Evolutionary conservation across 1,284 basidiomycete species (phyloP), one percentile per base, ranked within the genome.

Genomic region (Sporisorium scitamineum): DNA sequence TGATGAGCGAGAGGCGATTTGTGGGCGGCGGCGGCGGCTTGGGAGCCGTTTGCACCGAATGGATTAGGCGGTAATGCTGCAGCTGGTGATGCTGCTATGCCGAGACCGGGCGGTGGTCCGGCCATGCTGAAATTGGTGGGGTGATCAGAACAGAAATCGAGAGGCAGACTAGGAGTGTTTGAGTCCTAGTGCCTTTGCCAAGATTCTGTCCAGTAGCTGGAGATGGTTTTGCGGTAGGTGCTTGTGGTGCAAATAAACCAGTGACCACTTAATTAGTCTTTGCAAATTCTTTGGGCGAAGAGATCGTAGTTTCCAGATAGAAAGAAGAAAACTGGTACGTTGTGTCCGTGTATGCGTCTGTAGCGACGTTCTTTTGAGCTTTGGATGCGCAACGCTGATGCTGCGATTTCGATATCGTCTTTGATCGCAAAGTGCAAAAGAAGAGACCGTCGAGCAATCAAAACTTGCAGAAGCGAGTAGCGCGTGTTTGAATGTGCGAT

Each of bases 91-190:
- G 70, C 65, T 63, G 61, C 58, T 27, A 63, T 63, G 66, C 74
- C 74, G 55, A 76, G 70, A 50, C 74, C 74, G 2, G 74, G 74
- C 47, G 74, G 74, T 32, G 74, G 74, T 58, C 74, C 70, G 54
- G 70, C 61, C 70, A 73, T 73, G 61, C 27, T 64, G 44, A n/a
- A 22, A 4, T 20, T 29, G 37, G 10, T 42, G 2, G 39, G 18
- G 20, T 6, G 5, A 26, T 55, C n/a, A 54, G 63, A 61, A 61
- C 54, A 59, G 55, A 13, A 24, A 24, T 42, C 14, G 14, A 47
- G 34, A 60, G 61, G 61, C 56, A 44, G 27, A 44, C 52, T 60
- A 59, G 64, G 57, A 41, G 56, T 44, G 61, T 64, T 47, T 48
- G 32, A 47, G 27, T 54, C 54, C 66, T 48, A 58, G 60, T 55